Conservation (phyloP, 495 filamentous ascomycete species). For the Extremus antarcticus region DNA sequence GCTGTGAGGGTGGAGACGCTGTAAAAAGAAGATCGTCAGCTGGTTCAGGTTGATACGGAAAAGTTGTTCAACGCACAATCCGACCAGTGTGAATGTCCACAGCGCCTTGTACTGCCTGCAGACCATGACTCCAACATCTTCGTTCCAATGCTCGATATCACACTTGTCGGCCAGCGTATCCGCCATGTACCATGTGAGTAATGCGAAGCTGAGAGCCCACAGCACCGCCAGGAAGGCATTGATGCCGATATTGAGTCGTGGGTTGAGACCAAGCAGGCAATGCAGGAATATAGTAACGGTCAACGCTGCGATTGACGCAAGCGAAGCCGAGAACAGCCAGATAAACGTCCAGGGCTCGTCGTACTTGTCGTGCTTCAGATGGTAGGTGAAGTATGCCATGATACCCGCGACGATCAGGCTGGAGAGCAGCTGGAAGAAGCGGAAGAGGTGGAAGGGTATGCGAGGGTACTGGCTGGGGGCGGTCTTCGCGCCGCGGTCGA, state of each 20-base stretch:
- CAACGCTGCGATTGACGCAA: conserved; percentile 45
- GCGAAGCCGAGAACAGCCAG: conserved; percentile 43
- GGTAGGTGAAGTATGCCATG: conserved; percentile 51
- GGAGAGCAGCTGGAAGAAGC: conserved; percentile 41
- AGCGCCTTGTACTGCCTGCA: conserved; percentile 57
- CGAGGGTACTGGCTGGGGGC: conserved; percentile 47
- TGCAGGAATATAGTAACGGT: conserved; percentile 44
- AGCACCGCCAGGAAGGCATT: conserved; percentile 43
- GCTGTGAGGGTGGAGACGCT: conserved; percentile 36
- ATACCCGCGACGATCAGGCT: conserved; percentile 47
- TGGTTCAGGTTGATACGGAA: too few relatives aligned
- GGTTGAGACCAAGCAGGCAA: conserved; percentile 45
- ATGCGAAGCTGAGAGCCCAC: conserved; percentile 46
- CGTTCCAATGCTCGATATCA: conserved; percentile 43
- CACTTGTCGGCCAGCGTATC: conserved; percentile 49
- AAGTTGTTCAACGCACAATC: conserved; percentile 24
- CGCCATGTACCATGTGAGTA: conserved; percentile 47
- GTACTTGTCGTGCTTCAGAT: conserved; percentile 43
- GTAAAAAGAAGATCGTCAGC: background rate
- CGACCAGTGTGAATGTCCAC: conserved; percentile 49
- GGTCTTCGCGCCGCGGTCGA: conserved; percentile 17
- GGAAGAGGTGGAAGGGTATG: conserved; percentile 48
- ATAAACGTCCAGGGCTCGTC: conserved; percentile 53
- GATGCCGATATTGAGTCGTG: conserved; percentile 42
- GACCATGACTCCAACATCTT: conserved; percentile 46